Evolutionary conservation across 352 stramenopile genomes (phyloP), one percentile per base, ranked within the genome.

Genomic region (Peronospora belbahrii): DNA sequence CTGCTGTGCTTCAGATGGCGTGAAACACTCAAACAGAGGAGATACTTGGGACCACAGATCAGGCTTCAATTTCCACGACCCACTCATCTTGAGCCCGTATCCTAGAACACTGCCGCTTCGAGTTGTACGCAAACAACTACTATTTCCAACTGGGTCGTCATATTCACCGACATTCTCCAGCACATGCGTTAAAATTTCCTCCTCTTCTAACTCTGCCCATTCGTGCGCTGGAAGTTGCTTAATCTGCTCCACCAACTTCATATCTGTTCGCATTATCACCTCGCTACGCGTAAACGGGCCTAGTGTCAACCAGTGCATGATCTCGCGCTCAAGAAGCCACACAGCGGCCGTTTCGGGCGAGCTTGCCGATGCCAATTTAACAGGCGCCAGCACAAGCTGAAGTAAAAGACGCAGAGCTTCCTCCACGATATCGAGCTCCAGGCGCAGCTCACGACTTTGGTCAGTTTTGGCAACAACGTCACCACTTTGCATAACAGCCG

Each of bases 181-280:
- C 22, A 84, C 75, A 23, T 83, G 59, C 5, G 63, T 78, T 9
- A 91, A 27, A 43, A 91, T 85, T 31, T 91, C 80, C 20, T 91
- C 80, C 34, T 91, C 80, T 47, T 91, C 80, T 4, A 82, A 40
- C 13, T 74, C 51, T 30, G 65, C 59, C 66, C 70, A 83, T 8
- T 74, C 64, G 33, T 85, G 75, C 0, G 40, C 41, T 10, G 60
- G 38, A 19, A 75, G 48, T 19, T 83, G 73, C 22, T 85, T 83
- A n/a, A 88, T 68, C 42, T 77, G 70, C 47, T 91, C 80, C 10
- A 91, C 60, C 15, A 91, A 53, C 52, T 85, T 84, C 48, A 81
- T 67, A 48, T 91, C 74, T 15, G 75, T 63, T 25, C 80, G 75
- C 38, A 63, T 54, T 7, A 81, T 47, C 32, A 88, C 51, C 30